Base-by-base conservation (phyloP, 441 rosid genomes). In the Daphne laureola region DNA sequence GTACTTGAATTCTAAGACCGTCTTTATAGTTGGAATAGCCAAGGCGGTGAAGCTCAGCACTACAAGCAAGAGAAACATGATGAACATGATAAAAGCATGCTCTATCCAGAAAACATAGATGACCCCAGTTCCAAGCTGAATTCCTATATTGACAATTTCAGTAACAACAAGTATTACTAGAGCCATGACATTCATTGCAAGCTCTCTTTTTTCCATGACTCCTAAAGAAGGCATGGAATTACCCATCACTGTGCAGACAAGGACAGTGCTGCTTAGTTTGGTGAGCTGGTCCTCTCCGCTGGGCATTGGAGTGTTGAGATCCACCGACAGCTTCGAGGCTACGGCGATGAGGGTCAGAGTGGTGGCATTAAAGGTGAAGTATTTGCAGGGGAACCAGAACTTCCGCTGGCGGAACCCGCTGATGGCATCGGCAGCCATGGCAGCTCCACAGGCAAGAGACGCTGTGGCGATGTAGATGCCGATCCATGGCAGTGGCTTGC, bases 291-390 rank as follows among this genome's bases (percentile, higher is more conserved):
- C 96, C 31, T 74, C 73, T 12, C 76, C 78, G 31, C 81, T 73
- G 14, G 98, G 98, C 98, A 91, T 91, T 5, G 86, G 70, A 7
- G 95, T 87, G 73, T 91, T 87, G 27, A 91, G 86, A 78, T 91
- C 98, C 43, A 91, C 77, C 0, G 96, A 83, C 36, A 87, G 69
- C 68, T 91, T 87, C 73, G 76, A 54, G 14, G 89, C 91, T 17
- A 83, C 82, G 0, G 88, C 59, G 9, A 87, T 68, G 5, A 91
- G 18, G 51, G 90, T 79, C 54, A 91, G 79, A 23, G 96, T 73
- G 41, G 84, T 79, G 64, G 95, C 95, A 56, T 87, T 91, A 46
- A 91, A 77, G 50, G 89, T 64, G 75, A 74, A 83, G 66, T 9
- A 83, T 14, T 68, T 77, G 76, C 78, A 74, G 0, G 96, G 96